Percentiles rank a stretch among this genome's conserved stretches.
Conservation (phyloP, 768 basidiomycete species). For the Amanita muscaria region DNA sequence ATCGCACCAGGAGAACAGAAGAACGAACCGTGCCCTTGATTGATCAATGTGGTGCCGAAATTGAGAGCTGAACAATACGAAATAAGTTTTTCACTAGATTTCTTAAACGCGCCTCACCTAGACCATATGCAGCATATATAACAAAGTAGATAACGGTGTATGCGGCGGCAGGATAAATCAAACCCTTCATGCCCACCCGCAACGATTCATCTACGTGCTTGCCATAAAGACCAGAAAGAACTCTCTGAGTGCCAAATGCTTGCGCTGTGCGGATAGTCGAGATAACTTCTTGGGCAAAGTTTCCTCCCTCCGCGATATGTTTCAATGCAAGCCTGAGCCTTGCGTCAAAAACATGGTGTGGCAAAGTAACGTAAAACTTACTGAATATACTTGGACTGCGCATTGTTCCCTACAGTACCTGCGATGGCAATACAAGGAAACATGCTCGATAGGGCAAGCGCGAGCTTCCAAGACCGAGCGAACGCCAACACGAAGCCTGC, state of each 20-base stretch:
- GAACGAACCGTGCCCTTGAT: constrained; percentile 40
- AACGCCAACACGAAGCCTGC: constrained; percentile 76
- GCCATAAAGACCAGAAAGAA: constrained; percentile 60
- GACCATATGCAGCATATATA: constrained; percentile 67
- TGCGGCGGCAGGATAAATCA: constrained; percentile 50
- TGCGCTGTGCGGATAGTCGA: constrained; percentile 84
- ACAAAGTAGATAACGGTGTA: constrained; percentile 75
- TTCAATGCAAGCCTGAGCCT: constrained; percentile 51
- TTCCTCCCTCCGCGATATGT: constrained; percentile 71
- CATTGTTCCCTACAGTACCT: constrained; percentile 65
- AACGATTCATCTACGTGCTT: constrained; percentile 44
- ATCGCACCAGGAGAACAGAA: neutral
- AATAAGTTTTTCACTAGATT: neutral
- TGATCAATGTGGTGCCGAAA: constrained; percentile 84
- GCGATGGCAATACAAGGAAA: constrained; percentile 75
- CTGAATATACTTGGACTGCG: constrained; percentile 57
- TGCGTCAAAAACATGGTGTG: neutral
- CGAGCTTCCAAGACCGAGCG: constrained; percentile 66
- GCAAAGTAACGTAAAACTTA: constrained; percentile 22
- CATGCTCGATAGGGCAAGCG: constrained; percentile 74
- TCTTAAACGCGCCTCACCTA: constrained; percentile 33
- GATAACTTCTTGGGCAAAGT: constrained; percentile 88
- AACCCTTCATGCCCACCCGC: constrained; percentile 45
- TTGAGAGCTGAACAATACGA: constrained; percentile 52
- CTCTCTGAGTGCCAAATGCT: constrained; percentile 77